Conservation (phyloP, 257 asterid species). For the Capsicum rhomboideum region DNA sequence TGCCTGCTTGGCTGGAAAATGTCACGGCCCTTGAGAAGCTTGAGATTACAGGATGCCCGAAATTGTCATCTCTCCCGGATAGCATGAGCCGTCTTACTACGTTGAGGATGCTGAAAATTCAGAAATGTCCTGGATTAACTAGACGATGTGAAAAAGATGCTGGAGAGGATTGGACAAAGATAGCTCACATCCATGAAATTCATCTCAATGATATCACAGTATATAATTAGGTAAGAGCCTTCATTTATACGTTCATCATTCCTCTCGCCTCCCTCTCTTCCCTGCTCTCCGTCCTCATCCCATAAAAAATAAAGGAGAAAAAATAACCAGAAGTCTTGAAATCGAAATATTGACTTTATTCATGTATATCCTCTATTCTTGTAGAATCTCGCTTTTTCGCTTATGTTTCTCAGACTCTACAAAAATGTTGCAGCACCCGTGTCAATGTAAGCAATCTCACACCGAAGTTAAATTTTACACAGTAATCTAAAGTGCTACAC, state of each 20-base stretch:
- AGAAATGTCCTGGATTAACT: background rate
- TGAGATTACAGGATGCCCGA: background rate
- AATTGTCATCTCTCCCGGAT: background rate
- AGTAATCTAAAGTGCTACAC: no score
- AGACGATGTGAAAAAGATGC: background rate
- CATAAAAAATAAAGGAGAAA: background rate
- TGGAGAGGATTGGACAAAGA: conserved; percentile 14
- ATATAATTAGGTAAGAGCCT: background rate
- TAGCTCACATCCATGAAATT: conserved; percentile 1
- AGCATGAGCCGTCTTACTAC: background rate
- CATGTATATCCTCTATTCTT: background rate
- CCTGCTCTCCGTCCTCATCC: background rate
- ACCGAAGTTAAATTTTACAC: no score
- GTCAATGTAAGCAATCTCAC: no score
- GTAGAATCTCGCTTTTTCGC: background rate
- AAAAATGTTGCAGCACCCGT: no score
- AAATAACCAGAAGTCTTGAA: background rate
- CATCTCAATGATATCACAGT: background rate
- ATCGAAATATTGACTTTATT: background rate
- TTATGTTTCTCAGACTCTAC: background rate
- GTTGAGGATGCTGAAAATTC: background rate
- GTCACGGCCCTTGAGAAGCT: background rate
- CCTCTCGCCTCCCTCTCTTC: background rate
- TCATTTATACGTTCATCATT: background rate
- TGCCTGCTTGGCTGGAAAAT: background rate